A percentile compares a stretch with the other conserved stretches of the same genome.
phyloP scores from a whole-genome alignment of 768 basidiomycete species.

The Dacryopinax spathularia region DNA sequence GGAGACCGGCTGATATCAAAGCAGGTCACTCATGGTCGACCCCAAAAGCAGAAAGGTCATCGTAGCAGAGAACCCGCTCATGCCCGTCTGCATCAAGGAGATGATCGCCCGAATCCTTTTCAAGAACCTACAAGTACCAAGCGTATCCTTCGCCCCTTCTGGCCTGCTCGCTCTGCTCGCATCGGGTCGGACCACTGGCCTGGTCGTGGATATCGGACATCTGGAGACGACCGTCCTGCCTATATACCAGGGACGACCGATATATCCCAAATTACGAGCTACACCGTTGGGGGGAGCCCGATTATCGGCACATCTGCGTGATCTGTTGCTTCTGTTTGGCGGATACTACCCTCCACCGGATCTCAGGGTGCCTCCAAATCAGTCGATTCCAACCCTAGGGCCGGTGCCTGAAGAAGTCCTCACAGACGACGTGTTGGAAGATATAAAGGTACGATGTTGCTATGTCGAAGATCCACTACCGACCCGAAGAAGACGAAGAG shows the following conservation, averaged over 20 bases:
- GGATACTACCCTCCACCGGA: slow-evolving; percentile 72
- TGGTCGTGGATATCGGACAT: slow-evolving; percentile 87
- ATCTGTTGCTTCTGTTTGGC: slow-evolving; percentile 69
- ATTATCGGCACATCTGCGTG: slow-evolving; percentile 65
- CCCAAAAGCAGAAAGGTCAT: slow-evolving; percentile 93
- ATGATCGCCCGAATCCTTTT: slow-evolving; percentile 75
- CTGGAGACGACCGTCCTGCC: slow-evolving; percentile 80
- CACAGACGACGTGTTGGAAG: slow-evolving; percentile 68
- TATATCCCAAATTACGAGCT: slow-evolving; percentile 68
- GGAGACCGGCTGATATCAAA: slow-evolving; percentile 16
- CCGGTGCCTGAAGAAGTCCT: slow-evolving; percentile 66
- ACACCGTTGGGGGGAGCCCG: slow-evolving; percentile 78
- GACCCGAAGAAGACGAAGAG: slow-evolving; percentile 12
- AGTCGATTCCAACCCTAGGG: slow-evolving; percentile 29
- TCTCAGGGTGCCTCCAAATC: slow-evolving; percentile 48
- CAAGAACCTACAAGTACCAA: slow-evolving; percentile 83
- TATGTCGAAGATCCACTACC: slow-evolving; percentile 58
- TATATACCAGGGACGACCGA: slow-evolving; percentile 74
- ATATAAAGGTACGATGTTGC: slow-evolving; percentile 78
- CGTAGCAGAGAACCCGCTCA: slow-evolving; percentile 73
- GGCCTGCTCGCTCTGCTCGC: slow-evolving; percentile 75
- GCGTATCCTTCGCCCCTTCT: slow-evolving; percentile 82
- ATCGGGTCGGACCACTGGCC: slow-evolving; percentile 77
- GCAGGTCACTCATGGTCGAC: slow-evolving; percentile 79
- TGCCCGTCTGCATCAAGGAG: slow-evolving; percentile 79